These are phyloP conservation scores for Xylariaceae sp. DNA, from an alignment of 2,329 filamentous ascomycete species.

Conservation along the genomic window DNA sequence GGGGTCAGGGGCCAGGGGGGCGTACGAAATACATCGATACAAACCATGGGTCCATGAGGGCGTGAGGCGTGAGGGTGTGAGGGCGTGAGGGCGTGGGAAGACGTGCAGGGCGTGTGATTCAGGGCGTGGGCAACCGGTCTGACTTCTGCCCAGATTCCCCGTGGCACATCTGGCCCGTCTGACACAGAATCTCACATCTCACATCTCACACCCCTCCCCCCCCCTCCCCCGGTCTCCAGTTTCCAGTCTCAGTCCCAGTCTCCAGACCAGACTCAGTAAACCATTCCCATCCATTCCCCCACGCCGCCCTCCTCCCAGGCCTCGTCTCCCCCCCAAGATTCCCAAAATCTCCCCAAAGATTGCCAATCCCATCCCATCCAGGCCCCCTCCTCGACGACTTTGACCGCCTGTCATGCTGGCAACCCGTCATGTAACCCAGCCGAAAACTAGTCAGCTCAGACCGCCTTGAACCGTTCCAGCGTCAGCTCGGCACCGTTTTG, in stretches of 20 bases:
- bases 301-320: conserved; percentile 15
- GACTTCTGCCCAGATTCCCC: conserved; percentile 22
- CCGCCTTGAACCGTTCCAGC: conserved; percentile 28
- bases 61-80: no score
- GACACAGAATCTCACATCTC: conserved; percentile 11
- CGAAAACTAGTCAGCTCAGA: conserved; percentile 31
- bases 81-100: no score
- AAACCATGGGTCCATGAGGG: no score
- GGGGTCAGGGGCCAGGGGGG: conserved; percentile 7
- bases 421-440: conserved; percentile 21
- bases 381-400: conserved; percentile 20
- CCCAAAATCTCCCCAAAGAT: conserved; percentile 2
- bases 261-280: neutral
- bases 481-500: conserved; percentile 28
- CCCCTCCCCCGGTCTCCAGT: conserved; percentile 1
- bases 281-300: conserved; percentile 17
- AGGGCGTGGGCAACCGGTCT: conserved; percentile 12
- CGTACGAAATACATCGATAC: no score
- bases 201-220: no score
- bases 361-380: conserved; percentile 14
- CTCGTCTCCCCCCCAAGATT: no score
- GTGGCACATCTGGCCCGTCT: conserved; percentile 17
- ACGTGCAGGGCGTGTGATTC: no score
- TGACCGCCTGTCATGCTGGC: conserved; percentile 31
- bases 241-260: no score